Percentiles rank a stretch among this genome's conserved stretches.
Conservation (phyloP, 2,329 filamentous ascomycete genomes). For the Nakataea oryzae region DNA sequence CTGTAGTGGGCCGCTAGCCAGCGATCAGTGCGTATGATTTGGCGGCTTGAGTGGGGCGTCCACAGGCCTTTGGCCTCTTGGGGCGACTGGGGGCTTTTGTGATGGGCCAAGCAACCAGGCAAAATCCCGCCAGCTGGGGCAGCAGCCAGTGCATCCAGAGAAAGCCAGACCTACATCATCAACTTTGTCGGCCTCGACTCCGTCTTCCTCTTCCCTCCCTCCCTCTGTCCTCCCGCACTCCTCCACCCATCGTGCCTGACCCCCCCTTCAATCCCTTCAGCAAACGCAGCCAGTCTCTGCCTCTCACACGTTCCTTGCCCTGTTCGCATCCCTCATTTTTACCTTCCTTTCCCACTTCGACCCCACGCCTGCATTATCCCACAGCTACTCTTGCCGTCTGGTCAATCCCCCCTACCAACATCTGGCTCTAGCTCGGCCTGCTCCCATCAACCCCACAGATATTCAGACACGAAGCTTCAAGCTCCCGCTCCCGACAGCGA, state of each 20-base stretch:
- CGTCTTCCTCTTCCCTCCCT: background rate
- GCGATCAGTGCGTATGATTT: slow-evolving; percentile 1
- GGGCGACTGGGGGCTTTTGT: background rate
- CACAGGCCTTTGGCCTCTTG: background rate
- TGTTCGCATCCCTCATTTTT: background rate
- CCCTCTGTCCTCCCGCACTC: slow-evolving; percentile 1
- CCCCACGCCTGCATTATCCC: background rate
- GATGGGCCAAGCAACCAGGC: background rate
- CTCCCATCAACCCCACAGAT: background rate
- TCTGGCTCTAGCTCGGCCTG: background rate
- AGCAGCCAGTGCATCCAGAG: slow-evolving; percentile 7
- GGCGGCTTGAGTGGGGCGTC: background rate
- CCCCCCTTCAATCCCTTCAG: slow-evolving; percentile 1
- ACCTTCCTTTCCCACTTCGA: background rate
- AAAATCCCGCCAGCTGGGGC: slow-evolving; percentile 7
- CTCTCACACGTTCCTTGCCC: slow-evolving; percentile 4
- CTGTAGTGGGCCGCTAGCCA: background rate
- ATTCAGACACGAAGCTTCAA: slow-evolving; percentile 1
- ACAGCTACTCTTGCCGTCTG: background rate
- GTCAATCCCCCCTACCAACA: background rate
- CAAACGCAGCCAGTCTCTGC: background rate
- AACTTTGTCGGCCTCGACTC: slow-evolving; percentile 4
- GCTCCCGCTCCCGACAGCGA: background rate
- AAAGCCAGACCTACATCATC: slow-evolving; percentile 7
- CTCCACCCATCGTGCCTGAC: slow-evolving; percentile 2